These are phyloP conservation scores for Penicillium roqueforti DNA, from an alignment of 495 filamentous ascomycete genomes.

Conservation along the genomic window DNA sequence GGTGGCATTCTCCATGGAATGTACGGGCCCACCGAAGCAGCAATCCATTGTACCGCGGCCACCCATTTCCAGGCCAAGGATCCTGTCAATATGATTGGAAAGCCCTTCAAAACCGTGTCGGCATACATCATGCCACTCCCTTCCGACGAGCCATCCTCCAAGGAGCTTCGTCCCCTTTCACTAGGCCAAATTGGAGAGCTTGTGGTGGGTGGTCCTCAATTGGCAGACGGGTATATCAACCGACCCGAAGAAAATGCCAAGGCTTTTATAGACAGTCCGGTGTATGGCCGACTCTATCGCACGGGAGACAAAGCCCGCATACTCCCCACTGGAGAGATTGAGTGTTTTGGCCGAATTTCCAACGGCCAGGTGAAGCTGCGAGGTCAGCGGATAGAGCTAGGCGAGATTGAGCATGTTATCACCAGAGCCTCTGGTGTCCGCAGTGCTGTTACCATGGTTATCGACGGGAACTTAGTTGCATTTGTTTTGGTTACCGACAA, in stretches of 20 bases:
- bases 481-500: conserved; percentile 55
- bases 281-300: conserved; percentile 61
- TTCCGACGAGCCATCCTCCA: conserved; percentile 22
- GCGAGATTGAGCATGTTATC: conserved; percentile 72
- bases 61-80: conserved; percentile 40
- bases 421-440: conserved; percentile 48
- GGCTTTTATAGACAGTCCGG: conserved; percentile 57
- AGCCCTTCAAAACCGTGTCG: conserved; percentile 71
- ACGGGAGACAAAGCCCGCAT: conserved; percentile 81
- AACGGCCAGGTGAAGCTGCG: conserved; percentile 77
- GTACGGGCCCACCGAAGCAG: conserved; percentile 84
- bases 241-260: conserved; percentile 62
- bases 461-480: conserved; percentile 57
- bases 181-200: conserved; percentile 76
- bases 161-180: conserved; percentile 51
- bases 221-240: conserved; percentile 78
- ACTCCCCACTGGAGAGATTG: conserved; percentile 60
- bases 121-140: conserved; percentile 56
- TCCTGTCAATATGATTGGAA: conserved; percentile 63
- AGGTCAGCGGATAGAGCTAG: conserved; percentile 78
- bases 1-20: conserved; percentile 67
- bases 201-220: conserved; percentile 70
- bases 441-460: conserved; percentile 56
- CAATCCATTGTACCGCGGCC: conserved; percentile 70
- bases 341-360: conserved; percentile 73